phyloP scores from a whole-genome alignment of 805 yeast species.

The Saccharomyces paradoxus region DNA sequence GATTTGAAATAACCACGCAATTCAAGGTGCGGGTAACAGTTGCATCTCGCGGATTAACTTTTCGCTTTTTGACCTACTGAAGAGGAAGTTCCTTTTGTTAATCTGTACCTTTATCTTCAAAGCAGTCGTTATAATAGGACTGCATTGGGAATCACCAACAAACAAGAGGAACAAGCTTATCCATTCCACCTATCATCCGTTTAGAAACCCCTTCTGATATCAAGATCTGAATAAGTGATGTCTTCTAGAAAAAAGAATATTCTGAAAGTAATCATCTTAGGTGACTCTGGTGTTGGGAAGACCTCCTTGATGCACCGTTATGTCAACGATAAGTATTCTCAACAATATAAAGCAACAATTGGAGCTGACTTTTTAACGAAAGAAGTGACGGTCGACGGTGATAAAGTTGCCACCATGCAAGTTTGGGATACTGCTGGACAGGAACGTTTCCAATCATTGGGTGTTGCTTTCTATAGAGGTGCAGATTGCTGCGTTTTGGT shows the following conservation, averaged over 20 bases:
- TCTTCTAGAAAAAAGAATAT: conserved; percentile 59
- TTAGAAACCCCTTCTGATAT: background rate
- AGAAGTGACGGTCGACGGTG: conserved; percentile 79
- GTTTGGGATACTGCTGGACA: conserved; percentile 99
- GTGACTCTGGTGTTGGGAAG: conserved; percentile 97
- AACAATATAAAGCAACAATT: conserved; percentile 94
- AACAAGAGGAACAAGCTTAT: background rate
- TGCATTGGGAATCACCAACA: background rate
- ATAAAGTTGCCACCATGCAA: conserved; percentile 43
- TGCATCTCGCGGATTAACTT: background rate
- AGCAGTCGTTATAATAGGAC: background rate
- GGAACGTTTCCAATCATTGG: conserved; percentile 92
- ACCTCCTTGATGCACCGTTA: conserved; percentile 96
- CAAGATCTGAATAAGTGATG: conserved; percentile 12
- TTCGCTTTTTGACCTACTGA: background rate
- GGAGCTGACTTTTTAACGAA: conserved; percentile 96
- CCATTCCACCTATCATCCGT: background rate
- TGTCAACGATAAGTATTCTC: conserved; percentile 87
- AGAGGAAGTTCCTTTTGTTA: background rate
- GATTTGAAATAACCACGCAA: background rate
- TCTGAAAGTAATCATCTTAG: conserved; percentile 81
- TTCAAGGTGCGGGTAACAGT: background rate
- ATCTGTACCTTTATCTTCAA: background rate
- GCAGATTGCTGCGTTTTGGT: conserved; percentile 97
- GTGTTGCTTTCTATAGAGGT: conserved; percentile 95